Percentiles rank a stretch among this genome's conserved stretches.
Conservation (phyloP, 1,139 yeast species). For the Protomyces inouyei region DNA sequence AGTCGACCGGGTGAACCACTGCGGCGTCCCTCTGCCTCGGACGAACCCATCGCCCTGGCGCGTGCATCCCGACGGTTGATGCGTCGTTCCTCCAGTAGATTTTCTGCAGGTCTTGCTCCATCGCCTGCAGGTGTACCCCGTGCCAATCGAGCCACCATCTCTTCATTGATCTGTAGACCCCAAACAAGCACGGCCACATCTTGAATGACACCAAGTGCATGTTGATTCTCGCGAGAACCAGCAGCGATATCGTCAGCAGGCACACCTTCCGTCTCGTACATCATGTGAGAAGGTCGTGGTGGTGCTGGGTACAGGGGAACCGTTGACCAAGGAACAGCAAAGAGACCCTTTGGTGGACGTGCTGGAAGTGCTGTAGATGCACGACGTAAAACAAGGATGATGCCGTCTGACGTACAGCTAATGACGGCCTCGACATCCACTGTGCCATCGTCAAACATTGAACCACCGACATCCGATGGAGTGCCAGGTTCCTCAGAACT, state of each 20-base stretch:
- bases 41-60: neutral
- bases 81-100: neutral
- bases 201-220: slow-evolving; percentile 1
- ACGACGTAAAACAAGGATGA: slow-evolving; percentile 29
- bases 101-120: neutral
- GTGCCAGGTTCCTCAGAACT: neutral
- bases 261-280: slow-evolving; percentile 2
- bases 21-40: neutral
- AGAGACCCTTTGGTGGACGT: slow-evolving; percentile 15
- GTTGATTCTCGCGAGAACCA: neutral
- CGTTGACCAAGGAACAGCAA: slow-evolving; percentile 29
- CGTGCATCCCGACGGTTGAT: neutral
- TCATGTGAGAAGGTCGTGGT: neutral
- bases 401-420: slow-evolving; percentile 31
- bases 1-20: neutral
- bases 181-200: slow-evolving; percentile 22
- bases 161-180: slow-evolving; percentile 18
- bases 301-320: slow-evolving; percentile 23
- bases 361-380: slow-evolving; percentile 7
- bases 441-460: neutral
- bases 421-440: slow-evolving; percentile 31
- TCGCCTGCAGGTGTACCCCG: slow-evolving; percentile 14
- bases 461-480: neutral
- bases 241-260: neutral
- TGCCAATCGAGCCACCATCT: slow-evolving; percentile 10